phyloP scores from a whole-genome alignment of 2,329 filamentous ascomycete species.

The Rugonectria rugulosa region DNA sequence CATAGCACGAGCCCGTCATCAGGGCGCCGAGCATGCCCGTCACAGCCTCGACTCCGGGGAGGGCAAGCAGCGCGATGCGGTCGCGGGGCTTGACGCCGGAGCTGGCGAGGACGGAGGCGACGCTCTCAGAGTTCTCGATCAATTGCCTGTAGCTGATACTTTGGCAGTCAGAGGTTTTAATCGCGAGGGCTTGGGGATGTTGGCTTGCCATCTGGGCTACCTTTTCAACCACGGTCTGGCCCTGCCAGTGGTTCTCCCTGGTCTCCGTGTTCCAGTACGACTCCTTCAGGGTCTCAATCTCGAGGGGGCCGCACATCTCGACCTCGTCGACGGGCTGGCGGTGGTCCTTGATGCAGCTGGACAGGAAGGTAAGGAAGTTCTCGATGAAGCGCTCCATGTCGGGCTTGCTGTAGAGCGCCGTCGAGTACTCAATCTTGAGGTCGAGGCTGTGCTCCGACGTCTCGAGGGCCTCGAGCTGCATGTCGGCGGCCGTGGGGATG shows the following conservation, averaged over 20 bases:
- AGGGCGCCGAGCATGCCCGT: conserved; percentile 31
- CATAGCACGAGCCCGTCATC: conserved; percentile 35
- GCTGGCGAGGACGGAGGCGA: conserved; percentile 30
- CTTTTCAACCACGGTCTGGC: conserved; percentile 29
- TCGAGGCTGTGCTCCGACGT: conserved; percentile 32
- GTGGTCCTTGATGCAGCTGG: conserved; percentile 36
- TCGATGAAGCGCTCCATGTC: conserved; percentile 40
- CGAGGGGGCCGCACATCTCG: conserved; percentile 32
- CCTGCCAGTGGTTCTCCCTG: conserved; percentile 30
- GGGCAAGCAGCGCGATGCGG: conserved; percentile 28
- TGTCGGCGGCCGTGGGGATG: conserved; percentile 35
- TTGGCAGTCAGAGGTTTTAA: conserved; percentile 36
- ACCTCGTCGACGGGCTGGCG: conserved; percentile 37
- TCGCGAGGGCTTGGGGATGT: conserved; percentile 32
- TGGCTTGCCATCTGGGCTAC: conserved; percentile 32
- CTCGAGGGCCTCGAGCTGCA: conserved; percentile 37
- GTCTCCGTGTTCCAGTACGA: conserved; percentile 32
- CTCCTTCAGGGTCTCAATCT: conserved; percentile 29
- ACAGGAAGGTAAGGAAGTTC: conserved; percentile 37
- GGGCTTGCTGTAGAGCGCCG: conserved; percentile 28
- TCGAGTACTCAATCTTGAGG: conserved; percentile 35
- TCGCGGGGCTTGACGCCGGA: conserved; percentile 29
- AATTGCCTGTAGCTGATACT: conserved; percentile 34
- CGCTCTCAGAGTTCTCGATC: conserved; percentile 31
- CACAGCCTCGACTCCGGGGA: conserved; percentile 34